Evolutionary conservation across 768 basidiomycete species (phyloP).

Genomic region (Holtermannia corniformis): DNA sequence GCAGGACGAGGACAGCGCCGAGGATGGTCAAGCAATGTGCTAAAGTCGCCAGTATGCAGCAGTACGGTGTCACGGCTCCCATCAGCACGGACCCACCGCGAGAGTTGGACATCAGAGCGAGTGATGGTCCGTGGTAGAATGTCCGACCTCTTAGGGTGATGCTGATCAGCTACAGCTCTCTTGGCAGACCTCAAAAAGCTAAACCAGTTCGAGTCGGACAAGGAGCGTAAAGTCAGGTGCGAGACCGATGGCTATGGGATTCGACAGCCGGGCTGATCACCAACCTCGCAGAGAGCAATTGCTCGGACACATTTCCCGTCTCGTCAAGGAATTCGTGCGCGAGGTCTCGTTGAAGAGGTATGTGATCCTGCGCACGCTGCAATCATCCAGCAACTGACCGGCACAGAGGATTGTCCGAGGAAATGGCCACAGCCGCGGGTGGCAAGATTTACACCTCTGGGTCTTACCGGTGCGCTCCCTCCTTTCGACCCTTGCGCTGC

Average conservation of each 20-base stretch:
- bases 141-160: too few relatives aligned
- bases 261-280: background rate
- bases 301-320: slow-evolving; percentile 72
- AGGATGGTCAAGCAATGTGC: too few relatives aligned
- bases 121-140: slow-evolving; percentile 23
- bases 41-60: background rate
- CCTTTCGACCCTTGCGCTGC: background rate
- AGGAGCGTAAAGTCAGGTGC: slow-evolving; percentile 80
- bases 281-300: slow-evolving; percentile 66
- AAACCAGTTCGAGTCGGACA: slow-evolving; percentile 79
- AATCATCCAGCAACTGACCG: background rate
- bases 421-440: slow-evolving; percentile 77
- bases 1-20: too few relatives aligned
- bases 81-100: slow-evolving; percentile 38
- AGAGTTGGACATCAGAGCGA: slow-evolving; percentile 28
- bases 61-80: slow-evolving; percentile 34
- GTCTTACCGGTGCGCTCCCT: slow-evolving; percentile 56
- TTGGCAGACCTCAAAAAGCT: slow-evolving; percentile 84
- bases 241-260: slow-evolving; percentile 27
- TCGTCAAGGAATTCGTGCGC: slow-evolving; percentile 89
- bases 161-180: slow-evolving; percentile 44
- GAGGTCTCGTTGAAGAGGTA: slow-evolving; percentile 60
- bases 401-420: slow-evolving; percentile 76
- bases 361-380: background rate
- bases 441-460: slow-evolving; percentile 99